phyloP scores from a whole-genome alignment of 208 protist genomes.

The Acanthamoeba castellanii region DNA sequence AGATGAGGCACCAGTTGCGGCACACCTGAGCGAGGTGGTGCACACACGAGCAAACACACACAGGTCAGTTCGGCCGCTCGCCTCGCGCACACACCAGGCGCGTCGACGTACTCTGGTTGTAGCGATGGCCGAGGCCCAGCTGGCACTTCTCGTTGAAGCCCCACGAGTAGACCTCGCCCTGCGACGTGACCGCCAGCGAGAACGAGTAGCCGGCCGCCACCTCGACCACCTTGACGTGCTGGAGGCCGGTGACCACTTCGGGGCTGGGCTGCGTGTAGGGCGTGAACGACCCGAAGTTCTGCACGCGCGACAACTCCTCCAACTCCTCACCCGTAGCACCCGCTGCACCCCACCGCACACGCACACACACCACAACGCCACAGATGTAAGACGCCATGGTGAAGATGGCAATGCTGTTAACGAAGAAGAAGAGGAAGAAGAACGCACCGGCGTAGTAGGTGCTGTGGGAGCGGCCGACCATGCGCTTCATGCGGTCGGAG shows the following conservation, averaged over 20 bases:
- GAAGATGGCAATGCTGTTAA: background rate
- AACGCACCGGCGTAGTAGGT: conserved; percentile 44
- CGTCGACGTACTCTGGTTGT: conserved; percentile 34
- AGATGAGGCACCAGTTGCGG: conserved; percentile 2
- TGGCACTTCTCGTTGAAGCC: conserved; percentile 69
- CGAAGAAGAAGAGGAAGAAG: background rate
- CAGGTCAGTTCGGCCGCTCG: no score
- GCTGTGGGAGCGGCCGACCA: conserved; percentile 54
- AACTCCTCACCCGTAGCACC: background rate
- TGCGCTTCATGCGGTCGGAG: conserved; percentile 55
- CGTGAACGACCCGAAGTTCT: conserved; percentile 63
- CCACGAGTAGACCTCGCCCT: conserved; percentile 49
- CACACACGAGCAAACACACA: no score
- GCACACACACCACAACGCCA: background rate
- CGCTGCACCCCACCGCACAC: background rate
- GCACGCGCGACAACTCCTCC: conserved; percentile 15
- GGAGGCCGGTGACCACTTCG: background rate
- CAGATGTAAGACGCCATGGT: background rate
- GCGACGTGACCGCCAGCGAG: conserved; percentile 43
- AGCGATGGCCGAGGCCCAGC: conserved; percentile 61
- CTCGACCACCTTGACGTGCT: conserved; percentile 36
- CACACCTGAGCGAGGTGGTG: no score
- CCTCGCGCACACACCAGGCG: background rate
- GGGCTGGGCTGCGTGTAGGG: conserved; percentile 56
- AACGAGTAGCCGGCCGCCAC: conserved; percentile 65